phyloP scores from a whole-genome alignment of 768 basidiomycete species.

The Royoungia palumana region DNA sequence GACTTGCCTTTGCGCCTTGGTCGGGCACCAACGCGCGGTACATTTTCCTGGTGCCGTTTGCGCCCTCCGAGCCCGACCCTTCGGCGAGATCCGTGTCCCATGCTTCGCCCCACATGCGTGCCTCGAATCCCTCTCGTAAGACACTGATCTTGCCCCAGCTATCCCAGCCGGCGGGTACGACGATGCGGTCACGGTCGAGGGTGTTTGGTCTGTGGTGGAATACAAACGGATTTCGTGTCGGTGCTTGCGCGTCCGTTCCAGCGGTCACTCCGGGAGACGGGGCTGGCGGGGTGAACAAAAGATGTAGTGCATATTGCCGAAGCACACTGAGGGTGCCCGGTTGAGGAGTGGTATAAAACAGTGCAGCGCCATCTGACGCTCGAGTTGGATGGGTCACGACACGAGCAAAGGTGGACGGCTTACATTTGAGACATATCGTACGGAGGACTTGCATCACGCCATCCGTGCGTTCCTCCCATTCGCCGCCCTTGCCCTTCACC shows the following conservation, averaged over 20 bases:
- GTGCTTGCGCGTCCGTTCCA: slow-evolving; percentile 39
- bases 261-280: slow-evolving; percentile 41
- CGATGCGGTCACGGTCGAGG: slow-evolving; percentile 86
- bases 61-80: slow-evolving; percentile 38
- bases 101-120: slow-evolving; percentile 72
- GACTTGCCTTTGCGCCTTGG: slow-evolving; percentile 64
- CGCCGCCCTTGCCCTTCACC: slow-evolving; percentile 88
- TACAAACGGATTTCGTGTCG: slow-evolving; percentile 76
- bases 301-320: slow-evolving; percentile 76
- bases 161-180: slow-evolving; percentile 97
- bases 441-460: slow-evolving; percentile 93
- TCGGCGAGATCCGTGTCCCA: slow-evolving; percentile 71
- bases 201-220: slow-evolving; percentile 88
- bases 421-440: slow-evolving; percentile 89
- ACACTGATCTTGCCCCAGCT: slow-evolving; percentile 95
- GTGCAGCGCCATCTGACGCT: slow-evolving; percentile 77
- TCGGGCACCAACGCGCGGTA: slow-evolving; percentile 74
- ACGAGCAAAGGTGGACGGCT: slow-evolving; percentile 29
- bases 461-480: slow-evolving; percentile 96
- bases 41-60: slow-evolving; percentile 58
- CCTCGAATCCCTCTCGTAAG: slow-evolving; percentile 88
- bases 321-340: slow-evolving; percentile 73
- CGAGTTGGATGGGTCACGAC: slow-evolving; percentile 1
- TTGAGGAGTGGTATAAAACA: slow-evolving; percentile 88
- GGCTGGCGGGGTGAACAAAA: slow-evolving; percentile 61